Conservation (phyloP, 148 eudicot species). For the Pouteria glomerata region DNA sequence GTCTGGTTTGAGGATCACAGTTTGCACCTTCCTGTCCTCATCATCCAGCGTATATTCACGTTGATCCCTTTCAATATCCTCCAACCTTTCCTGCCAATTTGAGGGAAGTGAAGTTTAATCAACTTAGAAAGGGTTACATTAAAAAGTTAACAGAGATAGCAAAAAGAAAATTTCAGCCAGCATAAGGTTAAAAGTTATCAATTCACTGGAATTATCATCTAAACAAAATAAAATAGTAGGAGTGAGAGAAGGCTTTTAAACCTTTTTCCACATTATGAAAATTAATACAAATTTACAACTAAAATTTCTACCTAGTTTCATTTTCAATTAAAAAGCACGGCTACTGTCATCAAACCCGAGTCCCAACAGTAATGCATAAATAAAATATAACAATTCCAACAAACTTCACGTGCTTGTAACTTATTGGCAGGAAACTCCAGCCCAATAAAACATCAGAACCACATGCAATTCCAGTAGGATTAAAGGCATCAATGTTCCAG, state of each 20-base stretch:
- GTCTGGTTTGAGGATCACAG: conserved; percentile 73
- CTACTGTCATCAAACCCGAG: neutral
- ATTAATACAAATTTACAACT: no score
- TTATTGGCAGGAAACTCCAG: neutral
- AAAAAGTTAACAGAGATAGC: neutral
- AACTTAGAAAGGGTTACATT: neutral
- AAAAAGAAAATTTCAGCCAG: no score
- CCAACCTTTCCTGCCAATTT: conserved; percentile 66
- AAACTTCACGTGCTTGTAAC: neutral
- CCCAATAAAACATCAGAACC: neutral
- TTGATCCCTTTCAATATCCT: conserved; percentile 76
- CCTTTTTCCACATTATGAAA: no score
- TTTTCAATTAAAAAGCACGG: neutral
- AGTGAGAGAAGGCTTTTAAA: no score
- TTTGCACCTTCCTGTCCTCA: conserved; percentile 76
- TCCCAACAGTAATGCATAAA: neutral
- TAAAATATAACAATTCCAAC: neutral
- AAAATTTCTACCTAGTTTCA: neutral
- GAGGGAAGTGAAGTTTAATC: neutral
- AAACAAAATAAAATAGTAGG: no score
- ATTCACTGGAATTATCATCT: no score
- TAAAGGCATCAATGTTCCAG: neutral
- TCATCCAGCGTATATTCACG: conserved; percentile 84
- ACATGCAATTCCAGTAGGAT: neutral
- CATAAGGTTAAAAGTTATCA: no score